phyloP scores from a whole-genome alignment of 306 rosid species.

The Quercus parvula region DNA sequence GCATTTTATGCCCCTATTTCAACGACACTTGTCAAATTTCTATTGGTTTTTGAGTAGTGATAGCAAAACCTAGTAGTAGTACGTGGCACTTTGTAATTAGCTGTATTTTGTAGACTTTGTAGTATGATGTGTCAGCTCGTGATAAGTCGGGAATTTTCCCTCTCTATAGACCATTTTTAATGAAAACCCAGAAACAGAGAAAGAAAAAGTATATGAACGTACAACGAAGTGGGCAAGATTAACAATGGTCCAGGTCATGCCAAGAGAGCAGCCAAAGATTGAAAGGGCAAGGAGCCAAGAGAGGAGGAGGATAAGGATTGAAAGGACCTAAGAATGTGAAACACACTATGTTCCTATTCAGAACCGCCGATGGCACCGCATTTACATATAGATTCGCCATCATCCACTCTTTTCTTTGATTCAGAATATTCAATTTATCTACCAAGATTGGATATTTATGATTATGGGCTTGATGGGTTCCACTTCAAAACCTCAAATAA shows the following conservation, averaged over 20 bases:
- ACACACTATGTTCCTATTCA: conserved; percentile 97
- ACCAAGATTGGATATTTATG: neutral
- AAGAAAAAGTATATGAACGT: conserved; percentile 6
- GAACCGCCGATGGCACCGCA: conserved; percentile 88
- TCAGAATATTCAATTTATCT: neutral
- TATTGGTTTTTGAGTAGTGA: too few species aligned
- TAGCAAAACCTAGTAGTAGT: too few species aligned
- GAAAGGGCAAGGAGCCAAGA: conserved; percentile 88
- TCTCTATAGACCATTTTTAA: neutral
- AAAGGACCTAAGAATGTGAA: conserved; percentile 92
- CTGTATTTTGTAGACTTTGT: too few species aligned
- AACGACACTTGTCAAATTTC: too few species aligned
- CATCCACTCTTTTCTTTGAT: conserved; percentile 38
- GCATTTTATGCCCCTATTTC: too few species aligned
- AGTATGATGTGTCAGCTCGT: too few species aligned
- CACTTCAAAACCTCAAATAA: conserved; percentile 23
- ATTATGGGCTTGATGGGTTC: neutral
- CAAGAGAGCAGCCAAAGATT: conserved; percentile 83
- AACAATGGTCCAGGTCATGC: conserved; percentile 97
- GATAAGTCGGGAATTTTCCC: too few species aligned
- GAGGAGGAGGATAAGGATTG: conserved; percentile 89
- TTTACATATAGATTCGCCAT: conserved; percentile 92
- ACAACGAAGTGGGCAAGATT: conserved; percentile 80
- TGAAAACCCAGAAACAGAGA: neutral
- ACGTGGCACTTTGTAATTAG: fast-evolving